Conservation (phyloP, 495 filamentous ascomycete genomes). For the Umbilicaria muhlenbergii region DNA sequence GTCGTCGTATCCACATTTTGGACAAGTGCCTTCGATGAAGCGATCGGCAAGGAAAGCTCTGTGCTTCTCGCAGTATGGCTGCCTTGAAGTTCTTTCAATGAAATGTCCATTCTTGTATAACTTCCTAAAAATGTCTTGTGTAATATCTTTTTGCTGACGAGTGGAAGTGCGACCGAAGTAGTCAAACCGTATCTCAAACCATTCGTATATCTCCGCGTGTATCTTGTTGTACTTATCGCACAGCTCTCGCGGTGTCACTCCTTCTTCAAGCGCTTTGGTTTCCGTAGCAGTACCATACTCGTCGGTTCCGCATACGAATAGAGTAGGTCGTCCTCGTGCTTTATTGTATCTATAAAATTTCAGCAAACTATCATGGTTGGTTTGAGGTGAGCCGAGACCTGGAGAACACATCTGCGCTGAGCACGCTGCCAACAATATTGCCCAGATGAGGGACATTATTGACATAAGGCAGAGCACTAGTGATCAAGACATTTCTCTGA, state of each 20-base stretch:
- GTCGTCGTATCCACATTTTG: constrained; percentile 63
- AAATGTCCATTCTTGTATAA: constrained; percentile 70
- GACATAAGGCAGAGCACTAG: constrained; percentile 67
- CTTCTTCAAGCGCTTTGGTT: constrained; percentile 56
- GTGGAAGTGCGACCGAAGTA: constrained; percentile 76
- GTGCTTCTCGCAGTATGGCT: constrained; percentile 80
- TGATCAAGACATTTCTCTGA: constrained; percentile 37
- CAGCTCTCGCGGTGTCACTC: constrained; percentile 52
- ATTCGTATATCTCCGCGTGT: constrained; percentile 74
- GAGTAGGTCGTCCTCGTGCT: constrained; percentile 47
- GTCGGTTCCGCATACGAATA: constrained; percentile 42
- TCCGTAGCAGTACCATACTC: constrained; percentile 84
- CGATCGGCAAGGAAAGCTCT: constrained; percentile 80
- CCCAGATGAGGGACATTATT: constrained; percentile 95
- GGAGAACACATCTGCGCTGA: constrained; percentile 64
- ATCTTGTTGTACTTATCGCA: constrained; percentile 77
- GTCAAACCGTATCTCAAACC: constrained; percentile 78
- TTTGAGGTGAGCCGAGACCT: not conserved
- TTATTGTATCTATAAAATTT: constrained; percentile 44
- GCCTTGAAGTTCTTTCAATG: constrained; percentile 56
- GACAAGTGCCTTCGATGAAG: constrained; percentile 83
- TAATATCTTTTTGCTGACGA: constrained; percentile 66
- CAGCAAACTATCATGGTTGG: not conserved
- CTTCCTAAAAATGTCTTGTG: constrained; percentile 69
- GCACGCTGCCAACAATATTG: constrained; percentile 81